phyloP scores from a whole-genome alignment of 2,329 filamentous ascomycete species.

The Gliomastix tumulicola region DNA sequence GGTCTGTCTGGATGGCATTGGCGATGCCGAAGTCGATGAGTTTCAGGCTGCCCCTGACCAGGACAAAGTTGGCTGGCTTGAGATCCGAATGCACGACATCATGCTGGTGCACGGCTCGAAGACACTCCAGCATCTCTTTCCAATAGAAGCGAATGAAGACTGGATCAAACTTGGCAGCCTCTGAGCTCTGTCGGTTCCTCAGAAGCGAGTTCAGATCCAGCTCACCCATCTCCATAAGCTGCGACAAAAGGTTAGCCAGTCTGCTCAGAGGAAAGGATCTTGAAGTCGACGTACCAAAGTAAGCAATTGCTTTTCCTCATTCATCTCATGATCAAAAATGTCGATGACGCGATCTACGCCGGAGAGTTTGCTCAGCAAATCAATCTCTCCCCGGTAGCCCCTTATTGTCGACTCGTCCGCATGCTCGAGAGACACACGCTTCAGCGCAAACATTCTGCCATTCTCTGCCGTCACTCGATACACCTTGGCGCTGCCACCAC shows the following conservation, averaged over 20 bases:
- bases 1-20: slow-evolving; percentile 89
- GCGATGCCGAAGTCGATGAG: slow-evolving; percentile 98
- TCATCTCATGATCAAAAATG: slow-evolving; percentile 88
- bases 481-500: slow-evolving; percentile 88
- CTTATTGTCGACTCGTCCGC: slow-evolving; percentile 77
- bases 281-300: slow-evolving; percentile 58
- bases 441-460: slow-evolving; percentile 89
- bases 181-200: slow-evolving; percentile 61
- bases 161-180: slow-evolving; percentile 72
- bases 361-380: slow-evolving; percentile 73
- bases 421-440: slow-evolving; percentile 84
- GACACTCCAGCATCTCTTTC: slow-evolving; percentile 98
- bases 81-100: slow-evolving; percentile 96
- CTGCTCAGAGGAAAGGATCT: background rate
- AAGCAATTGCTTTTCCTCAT: slow-evolving; percentile 82
- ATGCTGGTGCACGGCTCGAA: slow-evolving; percentile 78
- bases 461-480: slow-evolving; percentile 97
- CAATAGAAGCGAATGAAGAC: slow-evolving; percentile 96
- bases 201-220: slow-evolving; percentile 86
- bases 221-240: slow-evolving; percentile 97
- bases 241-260: slow-evolving; percentile 11
- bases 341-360: slow-evolving; percentile 87
- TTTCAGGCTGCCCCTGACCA: slow-evolving; percentile 85
- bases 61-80: slow-evolving; percentile 94
- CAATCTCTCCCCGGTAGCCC: slow-evolving; percentile 93